Percentiles rank a stretch among this genome's conserved stretches.
Conservation (phyloP, 768 basidiomycete species). For the Mycena vulgaris region DNA sequence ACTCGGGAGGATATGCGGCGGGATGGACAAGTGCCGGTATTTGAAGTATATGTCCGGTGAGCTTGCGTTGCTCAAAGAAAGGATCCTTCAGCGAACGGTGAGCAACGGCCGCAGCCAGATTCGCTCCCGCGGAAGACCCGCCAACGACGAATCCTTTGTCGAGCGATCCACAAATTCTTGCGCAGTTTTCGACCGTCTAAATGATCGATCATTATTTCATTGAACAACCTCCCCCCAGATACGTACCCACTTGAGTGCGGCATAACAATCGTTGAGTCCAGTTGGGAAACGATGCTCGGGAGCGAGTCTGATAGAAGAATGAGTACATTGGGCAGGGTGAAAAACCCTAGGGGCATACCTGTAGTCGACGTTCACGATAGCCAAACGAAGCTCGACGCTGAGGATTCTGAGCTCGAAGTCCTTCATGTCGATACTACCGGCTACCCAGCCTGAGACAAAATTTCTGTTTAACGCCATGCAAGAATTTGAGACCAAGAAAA, state of each 20-base stretch:
- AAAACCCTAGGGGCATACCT: not conserved
- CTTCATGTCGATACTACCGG: constrained; percentile 4
- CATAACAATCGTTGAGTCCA: constrained; percentile 9
- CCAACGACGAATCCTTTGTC: constrained; percentile 6
- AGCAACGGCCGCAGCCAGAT: constrained; percentile 1
- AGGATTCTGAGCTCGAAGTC: constrained; percentile 15
- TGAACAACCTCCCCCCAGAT: not conserved
- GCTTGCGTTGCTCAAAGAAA: constrained; percentile 7
- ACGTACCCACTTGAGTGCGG: constrained; percentile 16
- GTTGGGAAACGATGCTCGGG: constrained; percentile 20
- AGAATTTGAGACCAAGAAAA: not conserved
- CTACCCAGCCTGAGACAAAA: not conserved
- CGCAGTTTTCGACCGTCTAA: not conserved
- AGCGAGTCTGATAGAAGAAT: constrained; percentile 6
- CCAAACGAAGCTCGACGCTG: constrained; percentile 1
- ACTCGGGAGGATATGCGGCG: not conserved
- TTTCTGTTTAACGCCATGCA: not conserved
- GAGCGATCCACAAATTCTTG: not conserved
- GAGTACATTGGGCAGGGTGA: not conserved
- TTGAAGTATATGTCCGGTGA: constrained; percentile 10
- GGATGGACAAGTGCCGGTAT: not conserved
- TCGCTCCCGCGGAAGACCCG: constrained; percentile 10
- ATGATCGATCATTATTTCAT: not conserved
- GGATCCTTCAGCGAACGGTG: constrained; percentile 11
- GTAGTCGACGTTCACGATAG: constrained; percentile 13